Conservation (phyloP, 1,139 yeast species). For the Yamadazyma sp. region DNA sequence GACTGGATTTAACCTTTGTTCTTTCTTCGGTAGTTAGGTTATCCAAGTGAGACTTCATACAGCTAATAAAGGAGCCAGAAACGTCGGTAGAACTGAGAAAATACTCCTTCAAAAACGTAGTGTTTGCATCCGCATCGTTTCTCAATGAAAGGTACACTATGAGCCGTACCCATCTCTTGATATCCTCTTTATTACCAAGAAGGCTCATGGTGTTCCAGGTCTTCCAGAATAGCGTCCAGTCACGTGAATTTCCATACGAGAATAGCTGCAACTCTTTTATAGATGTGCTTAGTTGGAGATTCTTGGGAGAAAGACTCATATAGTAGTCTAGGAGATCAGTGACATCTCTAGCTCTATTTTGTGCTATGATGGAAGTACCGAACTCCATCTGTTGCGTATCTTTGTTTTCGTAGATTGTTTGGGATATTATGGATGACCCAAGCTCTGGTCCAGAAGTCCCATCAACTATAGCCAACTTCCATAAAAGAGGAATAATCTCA, state of each 20-base stretch:
- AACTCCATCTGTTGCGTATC: slow-evolving; percentile 5
- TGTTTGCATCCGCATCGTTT: slow-evolving; percentile 26
- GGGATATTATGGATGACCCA: slow-evolving; percentile 27
- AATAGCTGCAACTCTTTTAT: slow-evolving; percentile 33
- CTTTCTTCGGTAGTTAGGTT: slow-evolving; percentile 9
- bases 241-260: slow-evolving; percentile 40
- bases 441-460: slow-evolving; percentile 14
- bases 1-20: slow-evolving; percentile 8
- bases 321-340: slow-evolving; percentile 26
- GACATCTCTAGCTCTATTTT: slow-evolving; percentile 32
- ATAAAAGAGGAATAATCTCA: slow-evolving; percentile 35
- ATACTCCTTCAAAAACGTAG: slow-evolving; percentile 31
- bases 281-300: slow-evolving; percentile 9
- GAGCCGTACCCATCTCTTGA: slow-evolving; percentile 36
- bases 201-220: slow-evolving; percentile 32
- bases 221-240: slow-evolving; percentile 43
- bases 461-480: slow-evolving; percentile 29
- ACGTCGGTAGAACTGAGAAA: slow-evolving; percentile 26
- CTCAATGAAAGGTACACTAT: slow-evolving; percentile 33
- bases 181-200: slow-evolving; percentile 11
- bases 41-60: slow-evolving; percentile 12
- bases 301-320: slow-evolving; percentile 11
- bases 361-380: slow-evolving; percentile 18
- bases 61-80: slow-evolving; percentile 26
- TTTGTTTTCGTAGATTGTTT: slow-evolving; percentile 21